Base-by-base conservation (phyloP, 2,329 filamentous ascomycete genomes). In the Trichoderma simmonsii region DNA sequence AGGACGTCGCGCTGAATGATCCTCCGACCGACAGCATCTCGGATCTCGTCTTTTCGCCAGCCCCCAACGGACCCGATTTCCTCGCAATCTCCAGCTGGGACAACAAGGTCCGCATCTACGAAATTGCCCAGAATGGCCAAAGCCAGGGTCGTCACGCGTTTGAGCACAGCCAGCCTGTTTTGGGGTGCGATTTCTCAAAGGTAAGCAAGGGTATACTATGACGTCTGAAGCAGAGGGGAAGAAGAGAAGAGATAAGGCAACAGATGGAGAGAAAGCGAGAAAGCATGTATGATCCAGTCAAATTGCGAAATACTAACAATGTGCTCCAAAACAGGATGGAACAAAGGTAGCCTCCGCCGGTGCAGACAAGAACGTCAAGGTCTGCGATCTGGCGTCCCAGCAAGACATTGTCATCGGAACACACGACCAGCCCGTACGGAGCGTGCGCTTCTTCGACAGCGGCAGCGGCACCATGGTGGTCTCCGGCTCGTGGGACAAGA, bases 101-200 rank as follows among this genome's bases (percentile, higher is more conserved):
- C 83, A 97, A 97, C 85, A 97, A 97, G 82, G 94, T 98, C 74
- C 92, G 95, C 79, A 95, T 99, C 80, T 99, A 98, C 84, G 94
- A 98, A 82, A 94, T 98, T 80, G 90, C 91, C 75, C 84, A 83
- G 71, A 90, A 90, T 75, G 94, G 94, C 57, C 89, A 92, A 79
- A 95, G 92, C 78, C 90, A 94, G 80, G 94, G 94, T 64, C 95
- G 95, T 79, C 94, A 94, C 74, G 85, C 92, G 72, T 97, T 96
- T 79, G 92, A 97, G 76, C 93, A 97, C 82, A 92, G 94, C 75
- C 93, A 88, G 59, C 94, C 95, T 3, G 95, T 97, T 3, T 84
- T 99, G 73, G 92, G 90, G 79, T 91, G 92, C 75, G 92, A 94
- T 79, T 98, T 95, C 89, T 94, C 93, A 81, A 93, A 92, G 86